Base-by-base conservation (phyloP, 2,329 filamentous ascomycete species). In the Coniella lustricola region DNA sequence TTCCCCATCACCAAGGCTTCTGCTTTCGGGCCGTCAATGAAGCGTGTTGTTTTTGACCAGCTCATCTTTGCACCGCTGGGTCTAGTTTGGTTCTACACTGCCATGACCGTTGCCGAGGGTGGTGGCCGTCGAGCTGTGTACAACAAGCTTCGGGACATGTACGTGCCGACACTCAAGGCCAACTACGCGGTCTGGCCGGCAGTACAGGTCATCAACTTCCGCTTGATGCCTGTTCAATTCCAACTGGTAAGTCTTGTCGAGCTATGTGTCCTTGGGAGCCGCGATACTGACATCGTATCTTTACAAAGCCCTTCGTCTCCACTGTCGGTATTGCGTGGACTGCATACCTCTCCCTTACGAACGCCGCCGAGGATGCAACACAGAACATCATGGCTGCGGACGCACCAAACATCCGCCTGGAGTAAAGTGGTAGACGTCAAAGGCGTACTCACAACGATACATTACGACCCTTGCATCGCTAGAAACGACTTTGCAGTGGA, bases 261-360 rank as follows among this genome's bases (percentile, higher is more conserved):
- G 12, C n/a, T n/a, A 25, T 9, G 7, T 10, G 5, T 7, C 31
- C 16, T 4, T 13, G 20, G 8, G 13, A 18, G 1, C 34, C 18
- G 10, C 5, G 29, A 4, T 41, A 16, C 46, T 56, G 21, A 57
- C 50, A 48, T 43, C 56, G 17, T 12, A 31, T n/a, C 16, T 34
- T 38, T 37, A 60, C 25, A 29, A n/a, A 95, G 90, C 91, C 91
- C 1, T 97, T 98, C 63, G 91, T 96, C 8, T 96, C 91, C 14
- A 94, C 88, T 8, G 71, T 98, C 48, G 91, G 91, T 75, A 97
- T 97, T 60, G 90, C 90, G 31, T 97, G 91, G 93, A 97, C 93
- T 10, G 91, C 90, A 17, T 98, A 96, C 67, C 80, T 98, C 10
- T 96, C 90, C 3, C 77, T 98, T 44, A 87, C 85, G 53, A 97